Evolutionary conservation across 2,329 filamentous ascomycete species (phyloP).

Genomic region (Hypoxylon sp.): DNA sequence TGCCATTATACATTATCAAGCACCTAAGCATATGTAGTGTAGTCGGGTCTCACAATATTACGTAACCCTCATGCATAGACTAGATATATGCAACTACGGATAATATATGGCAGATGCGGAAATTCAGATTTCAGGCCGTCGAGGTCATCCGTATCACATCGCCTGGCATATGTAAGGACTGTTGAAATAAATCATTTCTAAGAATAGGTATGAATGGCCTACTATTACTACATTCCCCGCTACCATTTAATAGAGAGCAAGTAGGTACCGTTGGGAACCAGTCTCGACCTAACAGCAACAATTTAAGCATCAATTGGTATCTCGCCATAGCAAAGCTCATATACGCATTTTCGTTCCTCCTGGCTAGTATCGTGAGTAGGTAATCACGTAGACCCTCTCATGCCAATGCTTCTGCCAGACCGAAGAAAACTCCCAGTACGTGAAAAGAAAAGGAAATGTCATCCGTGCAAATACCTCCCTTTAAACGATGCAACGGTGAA

Average conservation of each 20-base stretch:
- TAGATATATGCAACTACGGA: constrained; percentile 1
- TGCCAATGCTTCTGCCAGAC: neutral
- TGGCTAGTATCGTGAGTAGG: constrained; percentile 16
- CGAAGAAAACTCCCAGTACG: constrained; percentile 1
- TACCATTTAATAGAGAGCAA: neutral
- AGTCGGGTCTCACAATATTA: no score
- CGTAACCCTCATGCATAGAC: constrained; percentile 4
- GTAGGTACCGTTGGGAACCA: constrained; percentile 9
- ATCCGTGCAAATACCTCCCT: constrained; percentile 5
- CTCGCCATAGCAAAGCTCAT: constrained; percentile 23
- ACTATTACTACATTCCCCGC: neutral
- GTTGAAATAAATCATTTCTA: neutral
- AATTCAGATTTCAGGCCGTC: no score
- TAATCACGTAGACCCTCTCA: neutral
- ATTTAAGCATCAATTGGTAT: constrained; percentile 37
- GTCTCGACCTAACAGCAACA: constrained; percentile 11
- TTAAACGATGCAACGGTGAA: neutral
- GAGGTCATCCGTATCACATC: neutral
- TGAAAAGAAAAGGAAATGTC: constrained; percentile 12
- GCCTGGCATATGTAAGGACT: neutral
- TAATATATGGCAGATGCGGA: neutral
- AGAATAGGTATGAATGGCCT: neutral
- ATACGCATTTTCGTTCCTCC: constrained; percentile 2
- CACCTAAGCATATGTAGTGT: no score
- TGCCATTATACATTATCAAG: no score